phyloP scores from a whole-genome alignment of 331 rosid species.

The Saraca asoca region DNA sequence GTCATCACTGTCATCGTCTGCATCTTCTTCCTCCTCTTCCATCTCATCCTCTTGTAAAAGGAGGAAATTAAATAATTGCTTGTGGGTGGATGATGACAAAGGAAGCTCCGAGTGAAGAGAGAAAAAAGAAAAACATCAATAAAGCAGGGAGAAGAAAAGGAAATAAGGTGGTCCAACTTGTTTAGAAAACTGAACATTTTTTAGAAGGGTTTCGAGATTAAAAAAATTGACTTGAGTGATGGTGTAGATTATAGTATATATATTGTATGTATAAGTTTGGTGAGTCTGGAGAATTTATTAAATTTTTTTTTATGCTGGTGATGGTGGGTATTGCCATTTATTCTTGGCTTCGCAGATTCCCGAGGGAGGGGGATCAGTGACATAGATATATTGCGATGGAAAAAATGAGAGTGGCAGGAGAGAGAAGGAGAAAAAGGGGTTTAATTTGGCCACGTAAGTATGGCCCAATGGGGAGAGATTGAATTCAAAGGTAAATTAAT shows the following conservation, averaged over 20 bases:
- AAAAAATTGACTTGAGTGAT: constrained; percentile 52
- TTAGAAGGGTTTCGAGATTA: constrained; percentile 59
- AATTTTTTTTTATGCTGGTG: constrained; percentile 29
- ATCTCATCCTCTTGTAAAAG: constrained; percentile 60
- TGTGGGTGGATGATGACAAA: constrained; percentile 80
- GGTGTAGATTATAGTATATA: constrained; percentile 48
- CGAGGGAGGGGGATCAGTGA: constrained; percentile 61
- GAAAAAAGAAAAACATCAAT: not conserved
- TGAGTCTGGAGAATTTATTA: constrained; percentile 53
- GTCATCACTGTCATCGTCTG: constrained; percentile 49
- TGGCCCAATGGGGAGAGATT: constrained; percentile 52
- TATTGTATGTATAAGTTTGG: constrained; percentile 50
- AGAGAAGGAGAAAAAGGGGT: constrained; percentile 22
- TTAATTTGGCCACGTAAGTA: constrained; percentile 35
- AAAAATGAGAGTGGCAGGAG: not conserved
- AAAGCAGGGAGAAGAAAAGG: constrained; percentile 15
- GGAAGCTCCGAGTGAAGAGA: constrained; percentile 62
- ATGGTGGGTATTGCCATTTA: constrained; percentile 69
- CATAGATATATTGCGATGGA: constrained; percentile 35
- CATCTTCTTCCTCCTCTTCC: constrained; percentile 54
- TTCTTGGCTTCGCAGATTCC: constrained; percentile 85
- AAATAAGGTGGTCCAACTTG: constrained; percentile 55
- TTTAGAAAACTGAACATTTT: constrained; percentile 63
- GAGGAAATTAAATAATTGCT: constrained; percentile 70
- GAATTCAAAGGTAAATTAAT: constrained; percentile 61